Percentiles rank a stretch among this genome's conserved stretches.
Evolutionary conservation across 2,329 filamentous ascomycete species (phyloP).

Genomic region (Calonectria pseudoreteaudii): DNA sequence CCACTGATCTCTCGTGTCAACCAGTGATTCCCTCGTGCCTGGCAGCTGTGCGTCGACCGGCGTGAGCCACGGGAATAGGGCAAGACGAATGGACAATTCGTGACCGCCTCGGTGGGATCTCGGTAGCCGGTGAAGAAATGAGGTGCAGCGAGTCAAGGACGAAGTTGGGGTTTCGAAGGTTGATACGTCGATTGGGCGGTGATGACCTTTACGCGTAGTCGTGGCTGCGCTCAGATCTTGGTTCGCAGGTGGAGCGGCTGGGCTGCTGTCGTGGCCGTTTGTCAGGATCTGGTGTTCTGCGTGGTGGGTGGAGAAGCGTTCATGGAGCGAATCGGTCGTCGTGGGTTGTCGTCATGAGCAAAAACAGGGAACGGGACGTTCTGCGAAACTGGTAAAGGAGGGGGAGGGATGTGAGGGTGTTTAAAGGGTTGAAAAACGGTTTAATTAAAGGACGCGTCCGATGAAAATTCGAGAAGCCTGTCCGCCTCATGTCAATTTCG

Average conservation of each 20-base stretch:
- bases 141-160: neutral
- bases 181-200: neutral
- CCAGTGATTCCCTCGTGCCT: constrained; percentile 35
- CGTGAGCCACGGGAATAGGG: neutral
- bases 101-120: constrained; percentile 18
- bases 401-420: neutral
- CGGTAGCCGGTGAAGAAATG: neutral
- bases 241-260: constrained; percentile 16
- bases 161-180: neutral
- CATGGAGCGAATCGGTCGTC: neutral
- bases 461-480: constrained; percentile 17
- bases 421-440: neutral
- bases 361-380: neutral
- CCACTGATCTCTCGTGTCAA: constrained; percentile 28
- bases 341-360: neutral
- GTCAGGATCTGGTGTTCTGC: neutral
- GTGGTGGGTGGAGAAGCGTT: neutral
- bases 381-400: neutral
- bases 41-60: constrained; percentile 4
- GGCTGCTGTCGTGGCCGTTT: constrained; percentile 20
- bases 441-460: neutral
- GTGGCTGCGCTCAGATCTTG: constrained; percentile 12
- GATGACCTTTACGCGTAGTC: constrained; percentile 9
- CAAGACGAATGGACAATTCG: neutral
- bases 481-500: constrained; percentile 11